Evolutionary conservation across 2,329 filamentous ascomycete species (phyloP).

Genomic region (Verticillium zaregamsianum): DNA sequence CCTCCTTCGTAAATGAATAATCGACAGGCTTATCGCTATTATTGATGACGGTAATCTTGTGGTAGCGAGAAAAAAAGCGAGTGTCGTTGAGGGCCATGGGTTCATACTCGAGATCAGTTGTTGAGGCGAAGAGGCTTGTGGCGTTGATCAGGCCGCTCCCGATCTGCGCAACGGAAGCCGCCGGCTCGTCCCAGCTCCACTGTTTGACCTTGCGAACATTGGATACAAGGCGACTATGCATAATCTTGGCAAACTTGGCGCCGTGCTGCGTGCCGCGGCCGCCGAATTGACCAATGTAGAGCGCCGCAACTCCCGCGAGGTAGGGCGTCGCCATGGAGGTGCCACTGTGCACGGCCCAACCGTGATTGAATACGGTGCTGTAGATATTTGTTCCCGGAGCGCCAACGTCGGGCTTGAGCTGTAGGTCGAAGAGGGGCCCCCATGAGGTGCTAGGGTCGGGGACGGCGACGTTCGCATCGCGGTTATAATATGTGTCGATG

Average conservation of each 20-base stretch:
- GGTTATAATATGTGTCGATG: constrained; percentile 17
- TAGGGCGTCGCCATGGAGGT: constrained; percentile 46
- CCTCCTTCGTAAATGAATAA: constrained; percentile 23
- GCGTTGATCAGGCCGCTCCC: constrained; percentile 38
- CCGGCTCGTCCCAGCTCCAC: constrained; percentile 15
- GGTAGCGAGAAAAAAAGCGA: constrained; percentile 25
- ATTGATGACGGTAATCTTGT: constrained; percentile 28
- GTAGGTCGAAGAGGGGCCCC: constrained; percentile 33
- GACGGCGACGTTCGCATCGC: constrained; percentile 27
- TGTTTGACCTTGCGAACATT: constrained; percentile 22
- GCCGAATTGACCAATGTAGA: constrained; percentile 27
- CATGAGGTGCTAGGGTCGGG: constrained; percentile 25
- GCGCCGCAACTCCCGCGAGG: constrained; percentile 35
- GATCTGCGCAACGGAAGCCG: constrained; percentile 29
- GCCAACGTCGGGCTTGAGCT: constrained; percentile 38
- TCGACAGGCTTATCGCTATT: constrained; percentile 24
- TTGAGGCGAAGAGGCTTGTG: constrained; percentile 32
- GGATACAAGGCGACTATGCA: constrained; percentile 25
- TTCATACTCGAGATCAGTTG: constrained; percentile 28
- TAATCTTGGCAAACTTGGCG: constrained; percentile 20
- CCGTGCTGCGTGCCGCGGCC: constrained; percentile 24
- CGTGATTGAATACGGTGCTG: constrained; percentile 35
- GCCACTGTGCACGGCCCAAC: constrained; percentile 34
- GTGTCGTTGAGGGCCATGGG: constrained; percentile 43
- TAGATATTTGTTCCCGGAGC: constrained; percentile 36